A percentile compares a stretch with the other conserved stretches of the same genome.
These are phyloP conservation scores for Xerocomus potaroensis DNA, from an alignment of 768 basidiomycete genomes.

Conservation along the genomic window DNA sequence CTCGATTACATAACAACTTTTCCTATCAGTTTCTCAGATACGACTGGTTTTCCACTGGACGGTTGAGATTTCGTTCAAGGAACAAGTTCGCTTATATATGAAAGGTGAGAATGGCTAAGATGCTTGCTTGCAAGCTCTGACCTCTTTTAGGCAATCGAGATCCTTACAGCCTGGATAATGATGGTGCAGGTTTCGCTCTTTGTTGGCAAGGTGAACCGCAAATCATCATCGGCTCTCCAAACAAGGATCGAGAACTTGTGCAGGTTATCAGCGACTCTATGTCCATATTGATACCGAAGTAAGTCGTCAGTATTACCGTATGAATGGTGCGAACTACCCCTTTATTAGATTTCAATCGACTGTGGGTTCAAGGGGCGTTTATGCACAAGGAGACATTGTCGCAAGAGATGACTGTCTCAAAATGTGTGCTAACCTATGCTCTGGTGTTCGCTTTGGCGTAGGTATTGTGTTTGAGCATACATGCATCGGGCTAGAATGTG, in stretches of 20 bases:
- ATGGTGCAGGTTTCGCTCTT: conserved; percentile 84
- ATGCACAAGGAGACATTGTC: conserved; percentile 18
- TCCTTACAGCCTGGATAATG: conserved; percentile 64
- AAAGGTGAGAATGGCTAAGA: conserved; percentile 55
- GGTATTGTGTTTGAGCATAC: conserved; percentile 80
- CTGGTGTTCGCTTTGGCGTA: conserved; percentile 84
- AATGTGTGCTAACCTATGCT: conserved; percentile 76
- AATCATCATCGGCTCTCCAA: conserved; percentile 64
- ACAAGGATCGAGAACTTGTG: conserved; percentile 70
- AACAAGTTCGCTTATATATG: conserved; percentile 74
- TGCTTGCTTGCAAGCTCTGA: conserved; percentile 8
- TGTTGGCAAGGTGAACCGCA: conserved; percentile 77
- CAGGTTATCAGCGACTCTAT: conserved; percentile 81
- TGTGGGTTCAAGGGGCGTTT: conserved; percentile 5
- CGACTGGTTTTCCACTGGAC: conserved; percentile 84
- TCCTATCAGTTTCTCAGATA: conserved; percentile 40
- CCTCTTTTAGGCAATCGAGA: conserved; percentile 64
- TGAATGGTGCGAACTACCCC: neutral
- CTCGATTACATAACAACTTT: neutral
- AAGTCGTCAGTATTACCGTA: conserved; percentile 28
- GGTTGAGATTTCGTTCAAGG: conserved; percentile 57
- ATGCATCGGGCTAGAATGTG: conserved; percentile 63
- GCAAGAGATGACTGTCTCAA: conserved; percentile 47
- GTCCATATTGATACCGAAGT: conserved; percentile 85
- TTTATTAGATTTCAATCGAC: conserved; percentile 20